Base-by-base conservation (phyloP, 2,329 filamentous ascomycete genomes). In the Neodidymelliopsis sp. region DNA sequence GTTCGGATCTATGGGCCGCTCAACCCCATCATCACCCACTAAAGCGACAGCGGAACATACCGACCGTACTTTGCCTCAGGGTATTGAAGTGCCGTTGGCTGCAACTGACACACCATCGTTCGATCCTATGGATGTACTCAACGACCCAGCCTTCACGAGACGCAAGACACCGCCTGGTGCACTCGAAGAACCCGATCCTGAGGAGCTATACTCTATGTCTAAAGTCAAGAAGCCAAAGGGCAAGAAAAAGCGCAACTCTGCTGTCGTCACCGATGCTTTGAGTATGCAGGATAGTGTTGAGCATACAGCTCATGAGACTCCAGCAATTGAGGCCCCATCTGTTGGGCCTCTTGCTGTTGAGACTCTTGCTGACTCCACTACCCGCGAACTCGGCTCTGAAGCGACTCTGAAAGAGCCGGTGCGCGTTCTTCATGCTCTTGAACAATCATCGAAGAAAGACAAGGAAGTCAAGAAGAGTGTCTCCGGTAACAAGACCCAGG, bases 191-290 rank as follows among this genome's bases (percentile, higher is more conserved):
- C 63, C 63, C 5, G 69, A 73, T 53, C 68, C 66, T n/a, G 67
- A 69, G 22, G 70, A 71, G 36, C 56, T 72, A 6, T 70, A 61
- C 25, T 51, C 62, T 3, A 66, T 70, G 36, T 70, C 72, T 29
- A 79, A 77, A 62, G 65, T 63, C 24, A 79, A 76, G 67, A 78
- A 78, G 53, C 63, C 67, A 7, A 79, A 77, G 56, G 67, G 70
- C 13, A 79, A 78, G 65, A 77, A 78, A 62, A 66, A 62, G 43
- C 63, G 62, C 15, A 40, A 47, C 4, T 56, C 56, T 12, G 20
- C 40, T 7, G 19, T 9, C 8, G 13, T n/a, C 25, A 13, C 29
- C 7, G 15, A 29, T 27, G 35, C 30, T n/a, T 30, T 20, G 23
- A 40, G 40, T 36, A 41, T 34, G 60, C 59, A 70, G 62, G 64